Evolutionary conservation across 768 basidiomycete species (phyloP).

Genomic region (Phlegmacium glaucopus): DNA sequence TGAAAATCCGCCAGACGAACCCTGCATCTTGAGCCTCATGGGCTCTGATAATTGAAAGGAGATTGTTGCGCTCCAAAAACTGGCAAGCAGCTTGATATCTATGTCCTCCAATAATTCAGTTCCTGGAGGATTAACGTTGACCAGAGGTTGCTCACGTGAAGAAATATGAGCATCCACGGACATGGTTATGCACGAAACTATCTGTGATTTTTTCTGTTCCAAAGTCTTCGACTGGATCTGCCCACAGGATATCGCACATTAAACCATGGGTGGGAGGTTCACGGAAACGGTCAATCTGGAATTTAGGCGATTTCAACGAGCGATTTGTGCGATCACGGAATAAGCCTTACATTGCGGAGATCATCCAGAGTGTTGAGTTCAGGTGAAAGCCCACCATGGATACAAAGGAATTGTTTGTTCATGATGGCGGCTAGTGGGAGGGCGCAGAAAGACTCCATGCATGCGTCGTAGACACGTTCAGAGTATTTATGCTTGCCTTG

Average conservation of each 20-base stretch:
- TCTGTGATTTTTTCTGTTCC: constrained; percentile 91
- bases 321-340: neutral
- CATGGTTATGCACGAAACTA: constrained; percentile 93
- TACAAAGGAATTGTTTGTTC: constrained; percentile 99
- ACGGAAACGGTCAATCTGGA: constrained; percentile 93
- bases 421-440: constrained; percentile 95
- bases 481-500: constrained; percentile 99
- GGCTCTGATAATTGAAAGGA: constrained; percentile 94
- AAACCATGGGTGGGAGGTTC: constrained; percentile 96
- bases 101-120: constrained; percentile 7
- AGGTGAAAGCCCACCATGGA: constrained; percentile 95
- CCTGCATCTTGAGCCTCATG: constrained; percentile 99
- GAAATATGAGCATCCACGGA: constrained; percentile 96
- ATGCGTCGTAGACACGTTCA: constrained; percentile 93
- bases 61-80: constrained; percentile 95
- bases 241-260: constrained; percentile 99
- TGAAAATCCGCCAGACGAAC: constrained; percentile 37
- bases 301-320: neutral
- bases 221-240: constrained; percentile 97
- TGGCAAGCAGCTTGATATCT: constrained; percentile 97
- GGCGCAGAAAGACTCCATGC: constrained; percentile 96
- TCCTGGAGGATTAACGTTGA: neutral
- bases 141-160: constrained; percentile 42
- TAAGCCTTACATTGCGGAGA: constrained; percentile 65
- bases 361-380: constrained; percentile 96